phyloP scores from a whole-genome alignment of 345 rosid species.

The Rhodamnia rubescens region DNA sequence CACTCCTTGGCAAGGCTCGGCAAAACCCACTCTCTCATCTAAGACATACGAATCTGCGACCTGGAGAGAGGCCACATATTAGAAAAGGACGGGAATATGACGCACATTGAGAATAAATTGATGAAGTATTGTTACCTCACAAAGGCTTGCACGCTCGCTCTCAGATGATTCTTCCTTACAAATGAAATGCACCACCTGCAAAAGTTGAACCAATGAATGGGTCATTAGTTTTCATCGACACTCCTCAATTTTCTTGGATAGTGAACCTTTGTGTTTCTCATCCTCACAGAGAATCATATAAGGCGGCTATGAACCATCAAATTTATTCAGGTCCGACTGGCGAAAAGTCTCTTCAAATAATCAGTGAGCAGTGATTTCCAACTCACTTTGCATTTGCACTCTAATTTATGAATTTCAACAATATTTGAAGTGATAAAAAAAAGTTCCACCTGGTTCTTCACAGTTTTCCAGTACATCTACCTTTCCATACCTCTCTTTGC shows the following conservation, averaged over 20 bases:
- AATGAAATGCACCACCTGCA: conserved; percentile 67
- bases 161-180: conserved; percentile 53
- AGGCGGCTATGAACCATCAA: not conserved
- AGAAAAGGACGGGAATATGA: not conserved
- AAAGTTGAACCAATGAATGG: not conserved
- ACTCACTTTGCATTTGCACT: not conserved
- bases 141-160: conserved; percentile 41
- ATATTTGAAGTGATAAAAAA: not conserved
- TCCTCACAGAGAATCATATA: not conserved
- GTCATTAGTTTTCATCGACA: not conserved
- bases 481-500: not conserved
- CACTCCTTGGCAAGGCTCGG: conserved; percentile 66
- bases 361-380: not conserved
- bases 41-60: conserved; percentile 57
- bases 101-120: not conserved
- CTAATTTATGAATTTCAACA: not conserved
- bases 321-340: not conserved
- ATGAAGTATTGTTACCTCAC: conserved; percentile 35
- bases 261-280: not conserved
- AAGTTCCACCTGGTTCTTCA: not conserved
- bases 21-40: conserved; percentile 83
- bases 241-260: not conserved
- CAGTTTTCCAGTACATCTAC: not conserved
- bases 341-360: not conserved
- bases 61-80: conserved; percentile 21